Base-by-base conservation (phyloP, 345 rosid genomes). In the Alliaria petiolata region DNA sequence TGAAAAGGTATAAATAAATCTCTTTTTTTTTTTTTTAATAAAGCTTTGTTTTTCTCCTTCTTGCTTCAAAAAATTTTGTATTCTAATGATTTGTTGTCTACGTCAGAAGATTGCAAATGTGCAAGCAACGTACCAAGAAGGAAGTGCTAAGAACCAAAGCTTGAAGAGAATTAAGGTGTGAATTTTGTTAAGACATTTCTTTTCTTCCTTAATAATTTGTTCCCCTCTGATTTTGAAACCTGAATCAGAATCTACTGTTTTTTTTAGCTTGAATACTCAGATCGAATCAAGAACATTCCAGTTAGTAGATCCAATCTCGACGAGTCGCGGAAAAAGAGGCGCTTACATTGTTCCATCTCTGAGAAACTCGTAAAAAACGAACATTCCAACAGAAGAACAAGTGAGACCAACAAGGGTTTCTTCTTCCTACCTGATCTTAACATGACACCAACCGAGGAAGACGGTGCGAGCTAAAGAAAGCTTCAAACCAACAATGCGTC, bases 161-260 rank as follows among this genome's bases (percentile, higher is more conserved):
- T 80, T 92, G 72, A 92, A 89, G 80, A 85, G 81, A 72, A 82
- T 85, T 16, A 92, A 88, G 95, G 98, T 89, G 95, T 87, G 36
- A n/a, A 25, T 5, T 8, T 20, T 6, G 5, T 3, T 14, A 3
- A 5, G 15, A 0, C 68, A 12, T 17, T 47, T 8, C 3, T 13
- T 0, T 8, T 22, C 26, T n/a, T 4, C 6, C n/a, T n/a, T 16
- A 2, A 20, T 0, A 0, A n/a, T 20, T 19, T 22, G 30, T 46
- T 15, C 4, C n/a, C 0, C 13, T 43, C n/a, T 56, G 14, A 8
- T 31, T 42, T 39, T 10, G 39, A n/a, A n/a, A 19, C 8, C 67
- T 58, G 35, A 66, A 46, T 17, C 19, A 17, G 54, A 39, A 17
- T 65, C 8, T 43, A 14, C 19, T 16, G 14, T 38, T 36, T 1